phyloP scores from a whole-genome alignment of 225 moss, liverwort and hornwort genomes.

The Marchantia polymorpha region DNA sequence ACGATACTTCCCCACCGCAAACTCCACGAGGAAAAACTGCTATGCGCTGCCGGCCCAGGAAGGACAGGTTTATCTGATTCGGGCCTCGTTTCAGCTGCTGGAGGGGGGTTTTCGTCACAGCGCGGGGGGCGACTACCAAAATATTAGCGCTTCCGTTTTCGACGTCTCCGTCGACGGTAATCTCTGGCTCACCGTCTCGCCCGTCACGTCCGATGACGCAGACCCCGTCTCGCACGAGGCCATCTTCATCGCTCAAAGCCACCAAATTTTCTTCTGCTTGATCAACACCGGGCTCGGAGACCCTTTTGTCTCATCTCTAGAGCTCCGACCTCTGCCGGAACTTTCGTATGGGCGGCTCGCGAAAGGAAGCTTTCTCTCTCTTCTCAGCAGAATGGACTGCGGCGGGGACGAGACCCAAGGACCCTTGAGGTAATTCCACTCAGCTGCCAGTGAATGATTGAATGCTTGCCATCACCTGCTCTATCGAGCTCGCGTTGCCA shows the following conservation, averaged over 20 bases:
- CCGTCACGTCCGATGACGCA: background rate
- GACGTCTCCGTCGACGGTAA: background rate
- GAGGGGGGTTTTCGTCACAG: background rate
- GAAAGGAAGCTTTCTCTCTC: background rate
- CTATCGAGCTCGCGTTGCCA: too few relatives aligned
- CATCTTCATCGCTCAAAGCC: background rate
- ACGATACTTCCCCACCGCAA: background rate
- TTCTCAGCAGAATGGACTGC: background rate
- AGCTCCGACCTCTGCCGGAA: background rate
- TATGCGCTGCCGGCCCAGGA: background rate
- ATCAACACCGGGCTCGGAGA: conserved; percentile 8
- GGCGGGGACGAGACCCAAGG: background rate
- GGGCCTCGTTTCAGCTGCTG: background rate
- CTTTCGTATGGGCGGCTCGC: background rate
- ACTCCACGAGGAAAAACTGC: conserved; percentile 3
- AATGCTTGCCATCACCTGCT: too few relatives aligned
- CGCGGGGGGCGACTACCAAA: background rate
- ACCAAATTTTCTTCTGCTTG: background rate
- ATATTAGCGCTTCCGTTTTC: background rate
- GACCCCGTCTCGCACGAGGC: background rate
- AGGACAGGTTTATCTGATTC: background rate
- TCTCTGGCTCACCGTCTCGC: background rate
- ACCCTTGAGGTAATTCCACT: background rate
- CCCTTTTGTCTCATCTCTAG: conserved; percentile 1
- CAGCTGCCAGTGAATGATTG: too few relatives aligned